A percentile compares a stretch with the other conserved stretches of the same genome.
phyloP scores from a whole-genome alignment of 768 basidiomycete genomes.

The Suillus subluteus region DNA sequence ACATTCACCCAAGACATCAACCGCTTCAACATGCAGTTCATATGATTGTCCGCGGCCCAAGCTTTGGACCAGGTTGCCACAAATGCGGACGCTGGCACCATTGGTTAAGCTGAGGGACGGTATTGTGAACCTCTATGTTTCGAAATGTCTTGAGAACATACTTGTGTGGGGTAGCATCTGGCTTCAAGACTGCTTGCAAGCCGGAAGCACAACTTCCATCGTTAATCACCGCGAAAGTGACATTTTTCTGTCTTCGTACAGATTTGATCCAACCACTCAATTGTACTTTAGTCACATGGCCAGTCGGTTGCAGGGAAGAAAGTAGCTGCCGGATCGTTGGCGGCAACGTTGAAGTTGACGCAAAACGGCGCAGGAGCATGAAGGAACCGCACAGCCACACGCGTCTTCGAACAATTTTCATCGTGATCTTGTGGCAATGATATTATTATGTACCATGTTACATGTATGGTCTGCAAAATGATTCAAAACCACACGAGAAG shows the following conservation, averaged over 20 bases:
- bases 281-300: constrained; percentile 26
- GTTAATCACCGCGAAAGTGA: constrained; percentile 81
- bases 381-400: constrained; percentile 30
- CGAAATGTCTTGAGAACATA: constrained; percentile 23
- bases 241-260: constrained; percentile 82
- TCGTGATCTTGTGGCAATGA: neutral
- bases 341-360: constrained; percentile 35
- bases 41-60: constrained; percentile 52
- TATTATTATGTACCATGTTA: neutral
- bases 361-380: constrained; percentile 35
- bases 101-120: constrained; percentile 45
- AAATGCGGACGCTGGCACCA: constrained; percentile 58
- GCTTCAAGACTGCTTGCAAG: constrained; percentile 77
- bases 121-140: neutral
- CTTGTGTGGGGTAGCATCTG: constrained; percentile 39
- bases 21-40: constrained; percentile 53
- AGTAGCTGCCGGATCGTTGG: constrained; percentile 43
- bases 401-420: neutral
- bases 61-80: constrained; percentile 49
- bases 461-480: neutral
- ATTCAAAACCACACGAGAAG: neutral
- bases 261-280: constrained; percentile 89
- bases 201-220: constrained; percentile 78
- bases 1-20: constrained; percentile 58
- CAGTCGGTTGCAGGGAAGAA: constrained; percentile 17